These are phyloP conservation scores for Corymbia maculata DNA, from an alignment of 345 rosid genomes.

Conservation along the genomic window DNA sequence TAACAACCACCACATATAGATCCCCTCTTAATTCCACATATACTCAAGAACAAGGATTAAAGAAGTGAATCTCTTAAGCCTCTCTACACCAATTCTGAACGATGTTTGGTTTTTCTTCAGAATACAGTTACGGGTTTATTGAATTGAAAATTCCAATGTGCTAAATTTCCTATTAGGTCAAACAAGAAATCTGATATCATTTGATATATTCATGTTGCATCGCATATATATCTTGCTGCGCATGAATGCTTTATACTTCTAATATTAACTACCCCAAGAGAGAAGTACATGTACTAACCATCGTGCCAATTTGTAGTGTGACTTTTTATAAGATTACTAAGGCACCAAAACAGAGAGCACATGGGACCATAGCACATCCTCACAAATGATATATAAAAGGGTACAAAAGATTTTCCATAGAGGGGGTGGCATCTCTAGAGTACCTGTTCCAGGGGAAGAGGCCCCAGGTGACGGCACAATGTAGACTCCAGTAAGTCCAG, in stretches of 20 bases:
- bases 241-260: background rate
- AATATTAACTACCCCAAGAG: background rate
- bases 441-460: conserved; percentile 68
- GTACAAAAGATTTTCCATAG: background rate
- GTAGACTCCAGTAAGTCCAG: conserved; percentile 46
- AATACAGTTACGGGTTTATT: background rate
- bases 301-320: background rate
- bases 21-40: background rate
- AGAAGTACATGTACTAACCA: background rate
- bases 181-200: background rate
- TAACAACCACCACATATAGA: background rate
- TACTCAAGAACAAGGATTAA: background rate
- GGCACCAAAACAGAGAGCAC: background rate
- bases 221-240: background rate
- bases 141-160: background rate
- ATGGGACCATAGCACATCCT: background rate
- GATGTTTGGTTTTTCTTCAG: background rate
- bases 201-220: background rate
- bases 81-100: background rate
- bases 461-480: conserved; percentile 50
- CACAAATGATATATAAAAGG: background rate
- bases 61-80: background rate
- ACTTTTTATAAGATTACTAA: background rate
- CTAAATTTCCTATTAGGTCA: background rate
- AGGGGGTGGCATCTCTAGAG: background rate